Conservation (phyloP, 2,329 filamentous ascomycete species). For the Exserohilum turcica region DNA sequence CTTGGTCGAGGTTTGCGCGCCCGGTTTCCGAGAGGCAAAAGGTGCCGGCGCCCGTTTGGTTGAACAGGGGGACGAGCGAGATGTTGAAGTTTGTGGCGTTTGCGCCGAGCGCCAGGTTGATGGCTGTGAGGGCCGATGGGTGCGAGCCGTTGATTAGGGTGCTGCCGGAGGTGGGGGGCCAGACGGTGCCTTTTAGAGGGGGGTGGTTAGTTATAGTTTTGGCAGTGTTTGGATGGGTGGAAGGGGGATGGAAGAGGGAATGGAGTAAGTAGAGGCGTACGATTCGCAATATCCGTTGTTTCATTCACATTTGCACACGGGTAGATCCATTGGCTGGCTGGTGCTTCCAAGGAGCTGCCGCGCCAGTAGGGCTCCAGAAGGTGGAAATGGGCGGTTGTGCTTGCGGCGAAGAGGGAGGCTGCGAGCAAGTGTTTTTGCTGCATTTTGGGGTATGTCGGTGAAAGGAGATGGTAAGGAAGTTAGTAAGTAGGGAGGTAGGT, state of each 20-base stretch:
- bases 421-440: conserved; percentile 25
- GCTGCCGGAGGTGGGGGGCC: conserved; percentile 53
- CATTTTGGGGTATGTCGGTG: conserved; percentile 26
- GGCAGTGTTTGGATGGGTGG: not conserved
- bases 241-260: no score
- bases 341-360: conserved; percentile 47
- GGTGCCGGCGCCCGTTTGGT: conserved; percentile 56
- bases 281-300: conserved; percentile 47
- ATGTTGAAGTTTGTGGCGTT: conserved; percentile 54
- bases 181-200: conserved; percentile 44
- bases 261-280: conserved; percentile 28
- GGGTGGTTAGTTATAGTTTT: no score
- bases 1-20: conserved; percentile 30
- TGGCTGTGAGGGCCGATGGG: conserved; percentile 52
- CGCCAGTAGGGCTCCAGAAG: conserved; percentile 52
- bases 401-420: conserved; percentile 31
- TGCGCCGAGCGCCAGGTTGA: conserved; percentile 54
- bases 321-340: conserved; percentile 48
- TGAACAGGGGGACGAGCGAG: conserved; percentile 51
- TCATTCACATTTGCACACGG: conserved; percentile 52
- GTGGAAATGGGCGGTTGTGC: conserved; percentile 51
- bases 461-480: no score
- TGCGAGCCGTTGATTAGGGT: conserved; percentile 51
- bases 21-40: conserved; percentile 52
- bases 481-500: no score